These are phyloP conservation scores for Trapa incisa DNA, from an alignment of 345 rosid genomes.

Conservation along the genomic window DNA sequence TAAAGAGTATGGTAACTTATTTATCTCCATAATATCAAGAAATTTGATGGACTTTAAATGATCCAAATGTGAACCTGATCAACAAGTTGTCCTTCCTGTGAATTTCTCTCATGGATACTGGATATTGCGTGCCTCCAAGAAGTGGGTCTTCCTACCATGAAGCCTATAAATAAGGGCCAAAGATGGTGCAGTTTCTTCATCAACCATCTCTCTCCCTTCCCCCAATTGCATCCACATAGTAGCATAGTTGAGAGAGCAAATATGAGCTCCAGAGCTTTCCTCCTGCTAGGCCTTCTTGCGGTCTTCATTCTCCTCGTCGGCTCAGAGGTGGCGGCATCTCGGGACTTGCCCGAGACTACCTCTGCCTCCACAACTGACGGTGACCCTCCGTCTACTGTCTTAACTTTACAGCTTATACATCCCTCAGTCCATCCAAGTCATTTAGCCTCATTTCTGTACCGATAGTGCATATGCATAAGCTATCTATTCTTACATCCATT, in stretches of 20 bases:
- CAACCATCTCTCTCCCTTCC: background rate
- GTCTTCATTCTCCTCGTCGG: constrained; percentile 13
- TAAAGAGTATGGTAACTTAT: no score
- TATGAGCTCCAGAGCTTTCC: constrained; percentile 15
- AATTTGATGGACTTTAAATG: no score
- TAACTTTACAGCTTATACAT: background rate
- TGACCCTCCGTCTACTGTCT: background rate
- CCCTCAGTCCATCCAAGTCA: background rate
- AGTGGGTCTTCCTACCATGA: no score
- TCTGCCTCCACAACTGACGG: constrained; percentile 5
- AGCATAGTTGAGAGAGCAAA: background rate
- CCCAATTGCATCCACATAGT: background rate
- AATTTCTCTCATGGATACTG: no score
- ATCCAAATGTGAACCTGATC: no score
- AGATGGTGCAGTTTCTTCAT: background rate
- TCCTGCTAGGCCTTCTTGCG: constrained; percentile 5
- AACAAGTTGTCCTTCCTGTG: no score
- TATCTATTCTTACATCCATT: background rate
- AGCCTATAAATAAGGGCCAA: no score
- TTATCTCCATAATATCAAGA: no score
- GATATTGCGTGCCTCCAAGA: no score
- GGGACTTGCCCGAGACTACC: constrained; percentile 17
- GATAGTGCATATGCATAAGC: background rate
- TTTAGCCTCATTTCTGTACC: background rate
- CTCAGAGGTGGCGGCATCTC: constrained; percentile 13